Evolutionary conservation across 208 protist species (phyloP).

Genomic region (Leishmania aethiopica): DNA sequence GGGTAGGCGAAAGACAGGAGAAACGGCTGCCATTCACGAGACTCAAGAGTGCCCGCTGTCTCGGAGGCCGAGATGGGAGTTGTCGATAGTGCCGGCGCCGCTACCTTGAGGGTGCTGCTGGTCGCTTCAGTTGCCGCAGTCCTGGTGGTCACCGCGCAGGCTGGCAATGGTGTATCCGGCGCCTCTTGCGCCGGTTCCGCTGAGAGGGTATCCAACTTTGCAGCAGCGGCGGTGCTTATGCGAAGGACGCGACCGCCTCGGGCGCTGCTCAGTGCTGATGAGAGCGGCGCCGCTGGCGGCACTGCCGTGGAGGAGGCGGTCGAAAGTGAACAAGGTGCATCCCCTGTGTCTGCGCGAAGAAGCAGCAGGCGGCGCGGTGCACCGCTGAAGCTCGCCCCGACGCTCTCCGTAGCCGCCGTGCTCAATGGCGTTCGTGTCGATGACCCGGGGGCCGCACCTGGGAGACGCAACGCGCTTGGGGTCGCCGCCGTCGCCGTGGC

Average conservation of each 20-base stretch:
- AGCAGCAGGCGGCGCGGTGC: slow-evolving; percentile 8
- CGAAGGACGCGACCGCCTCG: slow-evolving; percentile 2
- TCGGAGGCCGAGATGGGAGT: neutral
- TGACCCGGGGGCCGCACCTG: neutral
- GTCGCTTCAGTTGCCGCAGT: neutral
- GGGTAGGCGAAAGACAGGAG: slow-evolving; percentile 9
- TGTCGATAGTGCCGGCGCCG: neutral
- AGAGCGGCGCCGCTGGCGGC: neutral
- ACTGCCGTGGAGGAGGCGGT: neutral
- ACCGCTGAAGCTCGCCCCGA: neutral
- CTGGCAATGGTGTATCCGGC: neutral
- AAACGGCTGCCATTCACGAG: slow-evolving; percentile 5
- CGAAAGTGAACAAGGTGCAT: neutral
- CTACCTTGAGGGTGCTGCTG: neutral
- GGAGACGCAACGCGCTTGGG: neutral
- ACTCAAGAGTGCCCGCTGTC: neutral
- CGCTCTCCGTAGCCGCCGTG: neutral
- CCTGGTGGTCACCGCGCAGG: neutral
- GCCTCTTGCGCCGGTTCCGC: neutral
- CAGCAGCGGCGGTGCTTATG: neutral
- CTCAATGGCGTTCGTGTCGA: neutral
- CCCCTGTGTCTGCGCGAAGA: neutral
- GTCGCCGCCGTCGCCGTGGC: neutral
- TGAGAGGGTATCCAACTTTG: neutral
- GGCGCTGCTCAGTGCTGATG: neutral